Base-by-base conservation (phyloP, 768 basidiomycete species). In the Kockovaella imperatae region DNA sequence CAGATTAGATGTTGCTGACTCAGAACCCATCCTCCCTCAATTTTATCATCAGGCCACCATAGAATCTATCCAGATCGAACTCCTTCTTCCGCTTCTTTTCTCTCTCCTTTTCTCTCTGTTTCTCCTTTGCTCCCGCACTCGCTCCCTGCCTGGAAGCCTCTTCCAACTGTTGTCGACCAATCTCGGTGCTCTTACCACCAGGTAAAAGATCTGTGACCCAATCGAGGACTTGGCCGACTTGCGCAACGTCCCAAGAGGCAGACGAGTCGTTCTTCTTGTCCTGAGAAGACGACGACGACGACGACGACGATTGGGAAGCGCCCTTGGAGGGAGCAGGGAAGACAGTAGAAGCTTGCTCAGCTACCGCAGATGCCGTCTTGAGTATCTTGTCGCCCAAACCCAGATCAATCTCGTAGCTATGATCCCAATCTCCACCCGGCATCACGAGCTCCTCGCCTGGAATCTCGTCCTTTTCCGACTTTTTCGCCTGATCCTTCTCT, bases 21-120 rank as follows among this genome's bases (percentile, higher is more conserved):
- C n/a, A 42, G 25, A 90, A 71, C 10, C 93, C 93, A 66, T 95
- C 88, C 49, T 96, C 86, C 58, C 90, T 88, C 73, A 99, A 71
- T 73, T 87, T 93, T 70, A 84, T 79, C 55, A 85, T 80, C 36
- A 97, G 70, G 5, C 90, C 86, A 28, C 95, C 77, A 69, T 93
- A 93, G 71, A 99, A 87, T 59, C 82, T 74, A 67, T 91, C 89
- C 63, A 96, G 71, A 64, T 89, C 86, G 59, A 79, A 78, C 72
- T 84, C 84, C 48, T 77, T 52, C 58, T 54, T 59, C 50, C 53
- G 59, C 50, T 53, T 57, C 50, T 35, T 60, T 35, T 41, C 54
- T 42, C 56, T 57, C 35, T 36, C 45, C 29, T 55, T 53, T 21
- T 48, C 48, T 4, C 51, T 57, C 24, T 30, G 45, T 21, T 45